phyloP scores from a whole-genome alignment of 306 rosid species.

The Urtica urens region DNA sequence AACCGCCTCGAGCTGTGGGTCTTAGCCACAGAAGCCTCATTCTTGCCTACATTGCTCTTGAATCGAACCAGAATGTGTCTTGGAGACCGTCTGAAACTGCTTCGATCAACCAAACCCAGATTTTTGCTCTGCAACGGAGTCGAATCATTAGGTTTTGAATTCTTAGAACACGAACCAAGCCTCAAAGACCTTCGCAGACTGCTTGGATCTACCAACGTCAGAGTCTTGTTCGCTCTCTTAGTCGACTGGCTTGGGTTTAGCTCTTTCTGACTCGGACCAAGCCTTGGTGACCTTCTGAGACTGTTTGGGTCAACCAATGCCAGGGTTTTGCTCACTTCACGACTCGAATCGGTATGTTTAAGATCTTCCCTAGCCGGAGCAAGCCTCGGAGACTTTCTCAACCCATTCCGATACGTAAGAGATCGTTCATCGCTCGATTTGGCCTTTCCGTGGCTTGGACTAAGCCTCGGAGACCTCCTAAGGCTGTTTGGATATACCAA shows the following conservation, averaged over 20 bases:
- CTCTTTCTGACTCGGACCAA: not conserved
- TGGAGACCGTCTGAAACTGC: not conserved
- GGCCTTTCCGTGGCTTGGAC: not conserved
- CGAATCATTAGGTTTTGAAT: not conserved
- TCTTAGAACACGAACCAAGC: not conserved
- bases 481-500: not conserved
- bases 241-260: not conserved
- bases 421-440: too few relatives aligned
- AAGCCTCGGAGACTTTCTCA: conserved; percentile 6
- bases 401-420: too few relatives aligned
- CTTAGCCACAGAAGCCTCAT: not conserved
- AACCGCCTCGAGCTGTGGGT: not conserved
- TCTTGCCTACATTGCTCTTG: not conserved
- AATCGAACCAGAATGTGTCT: not conserved
- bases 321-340: not conserved
- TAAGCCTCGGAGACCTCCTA: conserved; percentile 3
- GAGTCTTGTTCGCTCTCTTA: not conserved
- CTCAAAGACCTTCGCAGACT: conserved; percentile 2
- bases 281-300: not conserved
- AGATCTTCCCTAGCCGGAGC: not conserved
- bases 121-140: not conserved
- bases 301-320: not conserved
- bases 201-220: not conserved
- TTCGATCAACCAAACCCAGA: not conserved
- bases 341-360: not conserved